Percentiles rank a stretch among this genome's conserved stretches.
Conservation (phyloP, 805 yeast genomes). For the Naumovozyma baii region DNA sequence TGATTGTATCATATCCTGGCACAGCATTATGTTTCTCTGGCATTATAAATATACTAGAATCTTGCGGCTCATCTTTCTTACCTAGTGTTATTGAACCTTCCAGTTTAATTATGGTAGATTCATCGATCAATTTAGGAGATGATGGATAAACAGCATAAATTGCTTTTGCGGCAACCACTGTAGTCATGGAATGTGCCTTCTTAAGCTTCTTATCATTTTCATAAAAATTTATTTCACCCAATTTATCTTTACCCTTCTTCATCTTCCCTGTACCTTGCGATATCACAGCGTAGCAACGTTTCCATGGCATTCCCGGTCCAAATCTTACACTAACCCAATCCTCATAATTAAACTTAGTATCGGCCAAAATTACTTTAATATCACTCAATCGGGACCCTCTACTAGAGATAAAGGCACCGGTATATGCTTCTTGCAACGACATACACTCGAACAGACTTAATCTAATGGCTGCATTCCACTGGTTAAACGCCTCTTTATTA, state of each 20-base stretch:
- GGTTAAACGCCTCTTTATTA: slow-evolving; percentile 49
- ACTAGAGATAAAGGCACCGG: slow-evolving; percentile 89
- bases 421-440: slow-evolving; percentile 86
- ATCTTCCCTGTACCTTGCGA: slow-evolving; percentile 51
- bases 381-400: slow-evolving; percentile 83
- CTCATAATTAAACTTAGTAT: slow-evolving; percentile 75
- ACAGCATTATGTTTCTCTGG: slow-evolving; percentile 70
- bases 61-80: slow-evolving; percentile 40
- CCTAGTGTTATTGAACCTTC: slow-evolving; percentile 71
- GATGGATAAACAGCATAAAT: slow-evolving; percentile 92
- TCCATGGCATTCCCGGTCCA: slow-evolving; percentile 98
- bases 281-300: slow-evolving; percentile 82
- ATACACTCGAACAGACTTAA: slow-evolving; percentile 73
- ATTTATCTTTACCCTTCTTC: slow-evolving; percentile 17
- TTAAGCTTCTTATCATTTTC: slow-evolving; percentile 69
- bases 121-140: slow-evolving; percentile 68
- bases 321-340: slow-evolving; percentile 93
- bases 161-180: slow-evolving; percentile 55
- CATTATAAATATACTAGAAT: slow-evolving; percentile 43
- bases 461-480: slow-evolving; percentile 80
- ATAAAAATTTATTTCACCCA: slow-evolving; percentile 70
- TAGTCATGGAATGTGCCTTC: slow-evolving; percentile 69
- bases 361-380: slow-evolving; percentile 74
- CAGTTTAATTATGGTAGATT: slow-evolving; percentile 77
- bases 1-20: slow-evolving; percentile 60